Percentiles rank a stretch among this genome's conserved stretches.
These are phyloP conservation scores for Prunus mume DNA, from an alignment of 306 rosid species.

Conservation along the genomic window DNA sequence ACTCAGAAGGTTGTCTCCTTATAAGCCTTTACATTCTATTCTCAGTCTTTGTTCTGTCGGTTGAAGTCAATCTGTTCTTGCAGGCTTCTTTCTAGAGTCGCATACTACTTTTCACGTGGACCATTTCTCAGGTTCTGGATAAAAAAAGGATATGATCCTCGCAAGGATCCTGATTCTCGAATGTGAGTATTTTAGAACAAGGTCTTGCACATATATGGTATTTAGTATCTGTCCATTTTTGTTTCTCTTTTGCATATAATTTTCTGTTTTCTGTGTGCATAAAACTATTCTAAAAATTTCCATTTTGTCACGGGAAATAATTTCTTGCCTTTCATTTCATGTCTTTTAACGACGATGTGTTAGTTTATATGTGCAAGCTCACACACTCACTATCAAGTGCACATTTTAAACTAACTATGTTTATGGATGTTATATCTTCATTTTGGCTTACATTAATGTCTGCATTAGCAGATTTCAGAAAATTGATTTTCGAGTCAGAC, in stretches of 20 bases:
- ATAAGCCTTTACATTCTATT: slow-evolving; percentile 4
- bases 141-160: slow-evolving; percentile 93
- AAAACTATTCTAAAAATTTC: not conserved
- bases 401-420: not conserved
- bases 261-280: not conserved
- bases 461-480: slow-evolving; percentile 66
- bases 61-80: slow-evolving; percentile 23
- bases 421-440: not conserved
- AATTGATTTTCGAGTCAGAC: slow-evolving; percentile 83
- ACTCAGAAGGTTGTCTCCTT: slow-evolving; percentile 68
- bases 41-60: slow-evolving; percentile 7
- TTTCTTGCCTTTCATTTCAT: not conserved
- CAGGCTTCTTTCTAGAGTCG: slow-evolving; percentile 90
- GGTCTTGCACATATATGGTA: slow-evolving; percentile 5
- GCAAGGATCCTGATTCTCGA: slow-evolving; percentile 76
- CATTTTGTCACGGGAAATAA: not conserved
- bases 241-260: not conserved
- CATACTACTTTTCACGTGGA: slow-evolving; percentile 92
- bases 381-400: not conserved
- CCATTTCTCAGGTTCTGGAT: slow-evolving; percentile 94
- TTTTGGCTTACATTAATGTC: slow-evolving; percentile 15
- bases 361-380: not conserved
- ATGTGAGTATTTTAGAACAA: slow-evolving; percentile 41
- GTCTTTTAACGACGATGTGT: not conserved
- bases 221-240: not conserved